These are phyloP conservation scores for Heritiera littoralis DNA, from an alignment of 345 rosid genomes.

Conservation along the genomic window DNA sequence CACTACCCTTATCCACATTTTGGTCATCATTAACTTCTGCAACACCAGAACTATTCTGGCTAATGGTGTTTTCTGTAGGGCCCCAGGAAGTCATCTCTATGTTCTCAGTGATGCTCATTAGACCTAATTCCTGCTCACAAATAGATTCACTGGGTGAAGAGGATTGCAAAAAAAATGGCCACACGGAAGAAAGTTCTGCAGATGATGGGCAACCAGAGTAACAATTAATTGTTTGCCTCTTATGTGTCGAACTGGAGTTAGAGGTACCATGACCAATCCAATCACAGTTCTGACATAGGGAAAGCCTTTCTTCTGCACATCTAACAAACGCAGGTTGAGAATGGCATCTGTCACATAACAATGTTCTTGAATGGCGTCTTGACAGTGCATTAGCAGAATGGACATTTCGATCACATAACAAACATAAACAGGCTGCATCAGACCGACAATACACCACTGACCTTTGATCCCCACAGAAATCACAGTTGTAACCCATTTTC, in stretches of 20 bases:
- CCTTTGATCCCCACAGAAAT: constrained; percentile 89
- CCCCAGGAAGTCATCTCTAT: constrained; percentile 32
- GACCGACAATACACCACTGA: constrained; percentile 93
- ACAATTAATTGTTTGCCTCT: constrained; percentile 72
- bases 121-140: constrained; percentile 78
- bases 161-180: constrained; percentile 70
- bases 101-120: constrained; percentile 80
- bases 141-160: constrained; percentile 51
- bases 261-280: constrained; percentile 71
- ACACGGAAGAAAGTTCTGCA: constrained; percentile 78
- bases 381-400: constrained; percentile 97
- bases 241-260: constrained; percentile 55
- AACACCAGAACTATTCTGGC: constrained; percentile 37
- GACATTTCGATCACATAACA: constrained; percentile 90
- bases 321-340: constrained; percentile 83
- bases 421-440: constrained; percentile 90
- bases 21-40: constrained; percentile 26
- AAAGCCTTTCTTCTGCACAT: constrained; percentile 73
- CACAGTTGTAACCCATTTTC: constrained; percentile 86
- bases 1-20: constrained; percentile 39
- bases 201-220: constrained; percentile 96
- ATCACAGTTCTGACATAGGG: constrained; percentile 96
- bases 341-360: constrained; percentile 84
- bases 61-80: constrained; percentile 34
- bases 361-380: constrained; percentile 81